Evolutionary conservation across 2,329 filamentous ascomycete species (phyloP), one percentile per base, ranked within the genome.

Genomic region (Cladorrhinum sp.): DNA sequence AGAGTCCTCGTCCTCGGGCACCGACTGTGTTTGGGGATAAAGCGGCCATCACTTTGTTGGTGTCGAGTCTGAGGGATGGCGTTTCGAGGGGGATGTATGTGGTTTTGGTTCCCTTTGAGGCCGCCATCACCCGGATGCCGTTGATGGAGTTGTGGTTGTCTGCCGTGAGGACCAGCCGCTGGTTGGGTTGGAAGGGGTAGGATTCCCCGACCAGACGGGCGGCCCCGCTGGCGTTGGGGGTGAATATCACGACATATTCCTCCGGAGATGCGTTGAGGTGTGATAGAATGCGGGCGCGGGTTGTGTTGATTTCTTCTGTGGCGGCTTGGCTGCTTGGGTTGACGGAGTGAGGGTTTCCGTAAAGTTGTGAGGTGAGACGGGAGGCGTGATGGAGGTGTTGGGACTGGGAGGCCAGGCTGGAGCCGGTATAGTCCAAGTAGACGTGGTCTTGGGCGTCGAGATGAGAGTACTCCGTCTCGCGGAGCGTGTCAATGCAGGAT

Each of bases 121-220:
- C 62, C 2, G 75, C 75, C 52, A 72, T 77, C 60, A 75, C 71
- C 1, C 76, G 70, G 21, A 78, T 58, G 0, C 76, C 76, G 55
- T 77, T 73, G 61, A 78, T 57, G 0, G 75, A 77, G 69, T 78
- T 78, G 63, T 78, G 76, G 65, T 78, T 78, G 62, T 78, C 76
- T 4, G 70, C 67, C 0, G 75, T 76, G 24, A 77, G 62, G 6
- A 78, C 71, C 0, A 76, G 67, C 1, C 67, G 65, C 0, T 60
- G 58, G 1, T 65, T 49, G 1, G 64, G 61, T 2, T 55, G 21
- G 58, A 75, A 78, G 5, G 68, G 71, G 60, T 78, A 78, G 4
- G 75, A 67, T 61, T 78, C 76, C 26, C 73, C 76, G 0, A 78
- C 70, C 1, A 78, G 70, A 4, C 73, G 67, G 0, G 75, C 75